Evolutionary conservation across 2,329 filamentous ascomycete genomes (phyloP), one percentile per base, ranked within the genome.

Genomic region (Colletotrichum sp.): DNA sequence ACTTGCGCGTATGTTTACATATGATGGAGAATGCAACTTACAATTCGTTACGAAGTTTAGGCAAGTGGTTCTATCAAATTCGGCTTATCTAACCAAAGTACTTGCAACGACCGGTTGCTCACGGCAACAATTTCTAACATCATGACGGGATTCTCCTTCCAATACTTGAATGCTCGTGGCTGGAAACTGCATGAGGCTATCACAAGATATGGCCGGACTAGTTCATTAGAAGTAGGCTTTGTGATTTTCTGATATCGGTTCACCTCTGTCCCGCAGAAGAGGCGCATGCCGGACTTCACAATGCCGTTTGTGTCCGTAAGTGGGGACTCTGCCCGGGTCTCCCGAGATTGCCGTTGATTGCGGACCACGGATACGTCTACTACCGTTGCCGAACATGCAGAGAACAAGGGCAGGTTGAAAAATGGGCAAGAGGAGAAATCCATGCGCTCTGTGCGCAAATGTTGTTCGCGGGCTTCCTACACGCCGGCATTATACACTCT

Each of bases 161-260:
- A 6, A 44, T n/a, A 44, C 39, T n/a, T 44, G 4, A 6, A 10
- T n/a, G 18, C 39, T 44, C 1, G 39, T 2, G 5, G 18, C 39
- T n/a, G 39, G 3, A n/a, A 44, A 0, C 9, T 44, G 1, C 39
- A 44, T 44, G 18, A n/a, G 5, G 8, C 9, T 44, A 44, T 1
- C 5, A n/a, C 0, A 3, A 44, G 18, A 44, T n/a, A n/a, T 12
- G 0, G 3, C 18, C 9, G 0, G 5, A 1, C 39, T 44, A 10
- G 39, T 44, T 18, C 1, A n/a, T n/a, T n/a, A n/a, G 8, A n/a
- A n/a, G 39, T n/a, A 0, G 1, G 18, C 39, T 21, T 10, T 49
- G 10, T n/a, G 44, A 12, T 49, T 21, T 49, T 49, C 18, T n/a
- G n/a, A 21, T 49, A 1, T 21, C 12, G 4, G 44, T 13, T 21